Evolutionary conservation across 129 eudicot species (phyloP).

Genomic region (Pulicaria dysenterica): DNA sequence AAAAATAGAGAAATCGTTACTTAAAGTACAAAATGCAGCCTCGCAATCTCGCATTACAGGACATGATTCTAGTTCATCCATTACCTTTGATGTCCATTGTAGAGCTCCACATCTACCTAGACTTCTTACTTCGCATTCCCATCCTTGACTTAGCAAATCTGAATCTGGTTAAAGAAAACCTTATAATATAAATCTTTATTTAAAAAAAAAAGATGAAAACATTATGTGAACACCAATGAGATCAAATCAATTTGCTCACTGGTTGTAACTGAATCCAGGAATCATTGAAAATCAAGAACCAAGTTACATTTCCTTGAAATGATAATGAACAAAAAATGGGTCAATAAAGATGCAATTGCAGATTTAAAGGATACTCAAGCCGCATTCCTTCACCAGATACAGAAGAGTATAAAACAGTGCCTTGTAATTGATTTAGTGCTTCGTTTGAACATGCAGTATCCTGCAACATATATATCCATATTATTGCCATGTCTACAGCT

Average conservation of each 20-base stretch:
- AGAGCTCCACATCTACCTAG: constrained; percentile 45
- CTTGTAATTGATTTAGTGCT: constrained; percentile 80
- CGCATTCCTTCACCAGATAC: constrained; percentile 87
- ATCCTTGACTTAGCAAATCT: constrained; percentile 90
- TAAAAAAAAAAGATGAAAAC: background rate
- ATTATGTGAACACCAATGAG: background rate
- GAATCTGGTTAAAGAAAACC: constrained; percentile 43
- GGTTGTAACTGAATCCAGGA: background rate
- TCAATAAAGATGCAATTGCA: background rate
- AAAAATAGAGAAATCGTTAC: background rate
- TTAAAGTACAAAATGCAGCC: constrained; percentile 16
- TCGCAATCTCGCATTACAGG: constrained; percentile 22
- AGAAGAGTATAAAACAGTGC: constrained; percentile 72
- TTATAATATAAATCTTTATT: no score
- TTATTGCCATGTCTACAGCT: constrained; percentile 8
- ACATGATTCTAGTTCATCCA: background rate
- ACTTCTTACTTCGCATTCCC: constrained; percentile 93
- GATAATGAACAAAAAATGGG: background rate
- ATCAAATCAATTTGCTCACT: constrained; percentile 1
- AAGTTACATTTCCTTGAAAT: background rate
- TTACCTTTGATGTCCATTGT: constrained; percentile 18
- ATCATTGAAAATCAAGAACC: background rate
- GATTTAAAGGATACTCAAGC: constrained; percentile 85
- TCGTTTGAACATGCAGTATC: constrained; percentile 87
- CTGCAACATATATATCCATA: constrained; percentile 38